These are phyloP conservation scores for Coemansia sp. DNA, from an alignment of 192 early-diverging fungal genomes.

Conservation along the genomic window DNA sequence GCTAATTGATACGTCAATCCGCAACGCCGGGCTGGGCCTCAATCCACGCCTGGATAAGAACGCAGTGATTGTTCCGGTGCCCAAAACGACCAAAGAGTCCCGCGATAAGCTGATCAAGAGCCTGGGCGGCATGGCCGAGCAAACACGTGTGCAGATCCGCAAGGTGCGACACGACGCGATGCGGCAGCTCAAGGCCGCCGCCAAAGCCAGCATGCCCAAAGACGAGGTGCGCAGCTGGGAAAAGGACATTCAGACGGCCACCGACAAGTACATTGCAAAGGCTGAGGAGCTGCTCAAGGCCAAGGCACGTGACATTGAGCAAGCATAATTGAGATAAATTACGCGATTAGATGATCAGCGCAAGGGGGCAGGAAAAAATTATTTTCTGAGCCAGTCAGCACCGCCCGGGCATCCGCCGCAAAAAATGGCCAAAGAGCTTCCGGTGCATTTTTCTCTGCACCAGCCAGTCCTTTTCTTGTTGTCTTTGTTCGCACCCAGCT, in stretches of 20 bases:
- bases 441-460: constrained; percentile 8
- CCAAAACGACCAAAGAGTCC: constrained; percentile 79
- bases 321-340: not conserved
- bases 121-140: constrained; percentile 62
- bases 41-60: constrained; percentile 77
- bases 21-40: constrained; percentile 71
- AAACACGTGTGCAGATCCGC: constrained; percentile 66
- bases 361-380: constrained; percentile 13
- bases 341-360: constrained; percentile 14
- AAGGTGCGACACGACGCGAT: constrained; percentile 69
- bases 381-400: constrained; percentile 9
- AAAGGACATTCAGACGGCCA: constrained; percentile 64
- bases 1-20: constrained; percentile 74
- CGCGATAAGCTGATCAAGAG: constrained; percentile 70
- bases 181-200: constrained; percentile 69
- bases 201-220: constrained; percentile 53
- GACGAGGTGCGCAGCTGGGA: constrained; percentile 60
- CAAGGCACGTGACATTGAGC: constrained; percentile 70
- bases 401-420: not conserved
- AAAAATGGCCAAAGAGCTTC: not conserved
- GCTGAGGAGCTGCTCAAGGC: constrained; percentile 66
- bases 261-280: constrained; percentile 64
- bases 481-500: not conserved
- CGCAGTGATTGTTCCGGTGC: constrained; percentile 74
- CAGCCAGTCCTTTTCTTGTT: constrained; percentile 1